Percentiles rank a stretch among this genome's conserved stretches.
Evolutionary conservation across 768 basidiomycete genomes (phyloP).

Genomic region (Hypholoma sublateritium): DNA sequence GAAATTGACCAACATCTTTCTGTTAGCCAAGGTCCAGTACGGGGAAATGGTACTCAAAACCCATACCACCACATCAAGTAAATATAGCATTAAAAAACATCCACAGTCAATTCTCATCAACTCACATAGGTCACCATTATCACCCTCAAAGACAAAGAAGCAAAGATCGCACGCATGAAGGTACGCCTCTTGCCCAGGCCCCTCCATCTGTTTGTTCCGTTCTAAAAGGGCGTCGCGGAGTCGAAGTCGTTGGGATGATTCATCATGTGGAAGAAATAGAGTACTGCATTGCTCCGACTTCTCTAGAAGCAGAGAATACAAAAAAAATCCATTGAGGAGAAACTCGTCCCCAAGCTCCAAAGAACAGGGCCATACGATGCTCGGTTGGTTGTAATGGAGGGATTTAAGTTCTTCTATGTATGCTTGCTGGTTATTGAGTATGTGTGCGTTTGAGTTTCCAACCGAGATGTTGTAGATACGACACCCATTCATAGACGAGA

Average conservation of each 20-base stretch:
- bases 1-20: too few species aligned
- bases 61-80: too few species aligned
- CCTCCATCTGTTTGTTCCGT: constrained; percentile 21
- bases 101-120: too few species aligned
- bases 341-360: not conserved
- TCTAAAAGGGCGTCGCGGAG: not conserved
- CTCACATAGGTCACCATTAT: too few species aligned
- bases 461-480: not conserved
- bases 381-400: not conserved
- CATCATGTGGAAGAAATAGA: not conserved
- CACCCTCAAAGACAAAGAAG: constrained; percentile 13
- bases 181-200: constrained; percentile 22
- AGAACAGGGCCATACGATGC: not conserved
- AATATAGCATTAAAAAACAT: too few species aligned
- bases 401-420: not conserved
- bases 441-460: not conserved
- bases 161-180: constrained; percentile 26
- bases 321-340: not conserved
- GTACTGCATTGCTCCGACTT: not conserved
- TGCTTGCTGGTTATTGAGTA: not conserved
- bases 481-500: not conserved
- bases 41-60: too few species aligned
- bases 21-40: too few species aligned
- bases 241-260: constrained; percentile 6
- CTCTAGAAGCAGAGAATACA: not conserved